phyloP scores from a whole-genome alignment of 805 yeast species.

The Tetrapisispora phaffii region DNA sequence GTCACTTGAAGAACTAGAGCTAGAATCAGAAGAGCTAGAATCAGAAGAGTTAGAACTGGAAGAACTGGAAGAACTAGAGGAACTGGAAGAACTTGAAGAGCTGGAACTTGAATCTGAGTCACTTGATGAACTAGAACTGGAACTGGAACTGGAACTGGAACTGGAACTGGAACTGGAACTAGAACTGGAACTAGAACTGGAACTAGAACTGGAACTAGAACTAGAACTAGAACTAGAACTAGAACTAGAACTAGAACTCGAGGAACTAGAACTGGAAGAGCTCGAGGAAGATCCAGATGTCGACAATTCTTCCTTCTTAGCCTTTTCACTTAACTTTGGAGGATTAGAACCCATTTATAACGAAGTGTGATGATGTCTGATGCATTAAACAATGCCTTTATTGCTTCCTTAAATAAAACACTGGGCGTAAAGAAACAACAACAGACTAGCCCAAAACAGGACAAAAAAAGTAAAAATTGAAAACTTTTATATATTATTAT shows the following conservation, averaged over 20 bases:
- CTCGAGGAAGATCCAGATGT: conserved; percentile 7
- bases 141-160: conserved; percentile 10
- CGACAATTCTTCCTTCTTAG: conserved; percentile 13
- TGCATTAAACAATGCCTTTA: neutral
- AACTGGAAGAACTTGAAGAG: conserved; percentile 8
- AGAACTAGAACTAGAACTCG: conserved; percentile 9
- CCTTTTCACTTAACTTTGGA: conserved; percentile 25
- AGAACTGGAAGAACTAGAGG: conserved; percentile 9
- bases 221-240: conserved; percentile 7
- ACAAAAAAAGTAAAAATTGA: too few relatives aligned
- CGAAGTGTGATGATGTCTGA: too few relatives aligned
- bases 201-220: conserved; percentile 11
- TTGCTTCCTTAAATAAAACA: too few relatives aligned
- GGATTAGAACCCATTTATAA: conserved; percentile 7
- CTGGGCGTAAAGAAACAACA: too few relatives aligned
- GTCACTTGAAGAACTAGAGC: conserved; percentile 8
- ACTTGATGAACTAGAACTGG: conserved; percentile 10
- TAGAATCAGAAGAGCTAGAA: conserved; percentile 10
- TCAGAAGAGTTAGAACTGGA: conserved; percentile 10
- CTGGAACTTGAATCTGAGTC: neutral
- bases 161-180: neutral
- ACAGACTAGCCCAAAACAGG: too few relatives aligned
- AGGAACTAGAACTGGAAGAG: conserved; percentile 7
- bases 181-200: conserved; percentile 6
- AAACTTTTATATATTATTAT: too few relatives aligned